phyloP scores from a whole-genome alignment of 768 basidiomycete species.

The Lactifluus echinatus region DNA sequence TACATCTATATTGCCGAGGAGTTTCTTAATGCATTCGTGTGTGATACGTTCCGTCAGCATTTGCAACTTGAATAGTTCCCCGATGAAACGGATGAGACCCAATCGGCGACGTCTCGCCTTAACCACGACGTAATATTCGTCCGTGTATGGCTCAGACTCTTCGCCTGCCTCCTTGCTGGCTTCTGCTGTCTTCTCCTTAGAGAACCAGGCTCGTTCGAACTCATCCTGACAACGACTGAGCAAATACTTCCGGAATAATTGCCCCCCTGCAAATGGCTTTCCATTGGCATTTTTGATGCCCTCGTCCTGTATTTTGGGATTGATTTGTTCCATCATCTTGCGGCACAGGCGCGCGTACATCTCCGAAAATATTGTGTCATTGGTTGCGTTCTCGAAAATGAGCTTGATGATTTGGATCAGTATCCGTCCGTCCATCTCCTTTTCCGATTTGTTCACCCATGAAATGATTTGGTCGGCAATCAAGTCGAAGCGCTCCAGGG shows the following conservation, averaged over 20 bases:
- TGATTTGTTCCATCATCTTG: conserved; percentile 93
- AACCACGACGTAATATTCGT: conserved; percentile 92
- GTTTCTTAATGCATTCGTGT: conserved; percentile 96
- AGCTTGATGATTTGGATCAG: conserved; percentile 93
- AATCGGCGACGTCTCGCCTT: conserved; percentile 97
- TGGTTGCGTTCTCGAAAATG: conserved; percentile 95
- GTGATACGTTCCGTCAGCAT: conserved; percentile 98
- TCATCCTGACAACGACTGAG: conserved; percentile 96
- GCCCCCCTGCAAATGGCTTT: conserved; percentile 85
- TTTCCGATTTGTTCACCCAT: conserved; percentile 91
- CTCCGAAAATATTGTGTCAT: conserved; percentile 91
- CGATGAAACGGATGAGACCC: conserved; percentile 96
- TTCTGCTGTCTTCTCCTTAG: conserved; percentile 71
- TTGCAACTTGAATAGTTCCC: conserved; percentile 97
- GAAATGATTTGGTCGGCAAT: conserved; percentile 91
- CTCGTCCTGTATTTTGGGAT: conserved; percentile 79
- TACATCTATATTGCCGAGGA: conserved; percentile 85
- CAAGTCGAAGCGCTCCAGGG: conserved; percentile 92
- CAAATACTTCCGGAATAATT: conserved; percentile 94
- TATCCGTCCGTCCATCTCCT: conserved; percentile 88
- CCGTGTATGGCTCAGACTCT: conserved; percentile 77
- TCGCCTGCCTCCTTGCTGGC: conserved; percentile 25
- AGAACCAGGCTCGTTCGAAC: conserved; percentile 92
- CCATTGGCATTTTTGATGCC: conserved; percentile 74
- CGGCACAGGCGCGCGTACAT: conserved; percentile 96